These are phyloP conservation scores for Microdochium paspali DNA, from an alignment of 2,329 filamentous ascomycete species.

Conservation along the genomic window DNA sequence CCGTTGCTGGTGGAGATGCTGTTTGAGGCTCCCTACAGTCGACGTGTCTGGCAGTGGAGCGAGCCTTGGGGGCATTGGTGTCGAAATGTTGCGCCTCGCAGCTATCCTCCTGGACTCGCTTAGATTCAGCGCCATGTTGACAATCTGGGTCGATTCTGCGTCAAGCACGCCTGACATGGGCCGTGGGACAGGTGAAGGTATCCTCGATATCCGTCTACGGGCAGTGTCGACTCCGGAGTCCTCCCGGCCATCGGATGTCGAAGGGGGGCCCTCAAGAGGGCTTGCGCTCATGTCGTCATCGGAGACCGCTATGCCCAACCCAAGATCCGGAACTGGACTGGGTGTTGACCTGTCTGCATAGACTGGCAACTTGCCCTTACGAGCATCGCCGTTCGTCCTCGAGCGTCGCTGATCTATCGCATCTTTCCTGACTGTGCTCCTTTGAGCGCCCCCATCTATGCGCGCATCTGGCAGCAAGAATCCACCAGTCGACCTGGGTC, in stretches of 20 bases:
- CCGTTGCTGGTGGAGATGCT: conserved; percentile 65
- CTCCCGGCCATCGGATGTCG: background rate
- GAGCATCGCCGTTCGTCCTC: background rate
- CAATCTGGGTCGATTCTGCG: conserved; percentile 78
- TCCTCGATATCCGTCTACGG: background rate
- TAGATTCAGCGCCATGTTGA: conserved; percentile 82
- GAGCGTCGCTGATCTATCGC: background rate
- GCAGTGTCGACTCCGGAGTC: background rate
- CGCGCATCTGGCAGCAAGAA: background rate
- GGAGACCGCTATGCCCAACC: background rate
- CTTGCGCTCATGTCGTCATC: background rate
- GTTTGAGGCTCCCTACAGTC: conserved; percentile 49
- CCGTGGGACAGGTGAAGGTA: conserved; percentile 10
- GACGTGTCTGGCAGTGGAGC: conserved; percentile 42
- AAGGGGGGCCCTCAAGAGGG: background rate
- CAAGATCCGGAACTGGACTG: background rate
- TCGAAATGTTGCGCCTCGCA: conserved; percentile 46
- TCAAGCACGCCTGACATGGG: conserved; percentile 34
- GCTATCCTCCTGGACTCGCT: conserved; percentile 69
- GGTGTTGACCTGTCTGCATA: background rate
- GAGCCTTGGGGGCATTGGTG: conserved; percentile 38
- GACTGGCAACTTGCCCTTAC: background rate
- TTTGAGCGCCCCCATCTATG: background rate
- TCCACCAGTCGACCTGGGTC: background rate
- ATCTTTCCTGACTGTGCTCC: background rate